Conservation (phyloP, 179 eudicot genomes). For the Beta lomatogona region DNA sequence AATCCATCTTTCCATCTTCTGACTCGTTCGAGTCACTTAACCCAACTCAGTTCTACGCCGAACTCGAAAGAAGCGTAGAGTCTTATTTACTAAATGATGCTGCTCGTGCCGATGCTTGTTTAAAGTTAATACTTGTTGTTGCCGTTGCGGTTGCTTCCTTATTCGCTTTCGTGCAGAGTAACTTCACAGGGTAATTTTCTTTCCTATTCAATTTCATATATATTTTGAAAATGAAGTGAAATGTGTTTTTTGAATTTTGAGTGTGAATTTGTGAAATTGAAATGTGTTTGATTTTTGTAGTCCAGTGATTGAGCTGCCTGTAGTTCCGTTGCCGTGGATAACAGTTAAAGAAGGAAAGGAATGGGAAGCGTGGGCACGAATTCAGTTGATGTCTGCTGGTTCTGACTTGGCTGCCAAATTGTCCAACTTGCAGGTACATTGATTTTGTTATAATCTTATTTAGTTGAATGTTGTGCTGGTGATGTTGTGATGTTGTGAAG, state of each 20-base stretch:
- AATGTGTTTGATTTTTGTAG: slow-evolving; percentile 32
- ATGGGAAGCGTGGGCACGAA: slow-evolving; percentile 84
- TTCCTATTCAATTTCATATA: background rate
- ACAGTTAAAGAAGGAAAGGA: slow-evolving; percentile 35
- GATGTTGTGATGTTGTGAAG: background rate
- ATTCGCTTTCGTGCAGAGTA: slow-evolving; percentile 73
- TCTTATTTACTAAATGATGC: slow-evolving; percentile 38
- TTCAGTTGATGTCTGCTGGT: slow-evolving; percentile 74
- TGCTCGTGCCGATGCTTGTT: slow-evolving; percentile 26
- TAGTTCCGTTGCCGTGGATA: slow-evolving; percentile 49
- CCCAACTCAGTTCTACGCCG: slow-evolving; percentile 53
- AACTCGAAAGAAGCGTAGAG: slow-evolving; percentile 44
- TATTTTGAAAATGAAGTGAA: background rate
- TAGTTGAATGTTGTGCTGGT: background rate
- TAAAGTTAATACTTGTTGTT: slow-evolving; percentile 46
- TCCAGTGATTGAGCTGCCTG: slow-evolving; percentile 66
- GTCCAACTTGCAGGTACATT: slow-evolving; percentile 71
- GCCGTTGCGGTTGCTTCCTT: slow-evolving; percentile 68
- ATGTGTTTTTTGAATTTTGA: background rate
- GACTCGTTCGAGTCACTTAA: slow-evolving; percentile 32
- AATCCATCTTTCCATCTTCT: slow-evolving; percentile 32
- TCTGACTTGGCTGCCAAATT: slow-evolving; percentile 84
- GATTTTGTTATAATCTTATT: background rate
- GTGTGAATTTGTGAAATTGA: background rate
- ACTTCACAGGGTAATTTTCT: slow-evolving; percentile 65